Conservation (phyloP, 345 rosid genomes). For the Salix suchowensis region DNA sequence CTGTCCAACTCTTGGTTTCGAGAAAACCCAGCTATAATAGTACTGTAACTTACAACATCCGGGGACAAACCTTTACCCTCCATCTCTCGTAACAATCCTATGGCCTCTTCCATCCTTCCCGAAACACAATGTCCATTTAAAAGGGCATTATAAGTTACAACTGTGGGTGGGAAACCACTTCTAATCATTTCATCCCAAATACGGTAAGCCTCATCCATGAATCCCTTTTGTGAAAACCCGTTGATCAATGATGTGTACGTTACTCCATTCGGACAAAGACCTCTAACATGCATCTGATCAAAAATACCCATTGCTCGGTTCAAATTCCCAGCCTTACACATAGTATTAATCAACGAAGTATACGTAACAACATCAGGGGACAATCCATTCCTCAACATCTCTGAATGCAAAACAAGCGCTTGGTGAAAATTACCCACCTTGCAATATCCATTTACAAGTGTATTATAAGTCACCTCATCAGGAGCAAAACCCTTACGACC, state of each 20-base stretch:
- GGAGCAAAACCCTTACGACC: slow-evolving; percentile 48
- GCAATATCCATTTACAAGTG: slow-evolving; percentile 78
- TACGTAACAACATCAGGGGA: slow-evolving; percentile 78
- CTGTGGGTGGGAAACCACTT: slow-evolving; percentile 63
- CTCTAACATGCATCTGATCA: slow-evolving; percentile 78
- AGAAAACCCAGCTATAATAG: slow-evolving; percentile 68
- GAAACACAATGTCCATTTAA: slow-evolving; percentile 65
- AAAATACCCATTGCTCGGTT: slow-evolving; percentile 71
- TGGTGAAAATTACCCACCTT: slow-evolving; percentile 73
- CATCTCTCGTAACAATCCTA: slow-evolving; percentile 49
- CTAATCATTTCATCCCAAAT: slow-evolving; percentile 55
- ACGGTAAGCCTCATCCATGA: slow-evolving; percentile 55
- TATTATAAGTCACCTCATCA: slow-evolving; percentile 76
- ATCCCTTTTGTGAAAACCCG: slow-evolving; percentile 73
- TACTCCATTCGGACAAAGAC: slow-evolving; percentile 65
- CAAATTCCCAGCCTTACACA: slow-evolving; percentile 83
- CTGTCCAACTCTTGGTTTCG: slow-evolving; percentile 49
- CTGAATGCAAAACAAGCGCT: slow-evolving; percentile 68
- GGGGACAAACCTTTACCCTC: slow-evolving; percentile 54
- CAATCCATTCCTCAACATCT: slow-evolving; percentile 72
- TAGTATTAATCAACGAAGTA: slow-evolving; percentile 71
- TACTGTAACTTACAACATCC: slow-evolving; percentile 80
- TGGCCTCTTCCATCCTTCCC: slow-evolving; percentile 67
- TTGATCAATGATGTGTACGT: slow-evolving; percentile 78
- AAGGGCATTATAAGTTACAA: slow-evolving; percentile 78